Evolutionary conservation across 129 eudicot species (phyloP).

Genomic region (Apium graveolens): DNA sequence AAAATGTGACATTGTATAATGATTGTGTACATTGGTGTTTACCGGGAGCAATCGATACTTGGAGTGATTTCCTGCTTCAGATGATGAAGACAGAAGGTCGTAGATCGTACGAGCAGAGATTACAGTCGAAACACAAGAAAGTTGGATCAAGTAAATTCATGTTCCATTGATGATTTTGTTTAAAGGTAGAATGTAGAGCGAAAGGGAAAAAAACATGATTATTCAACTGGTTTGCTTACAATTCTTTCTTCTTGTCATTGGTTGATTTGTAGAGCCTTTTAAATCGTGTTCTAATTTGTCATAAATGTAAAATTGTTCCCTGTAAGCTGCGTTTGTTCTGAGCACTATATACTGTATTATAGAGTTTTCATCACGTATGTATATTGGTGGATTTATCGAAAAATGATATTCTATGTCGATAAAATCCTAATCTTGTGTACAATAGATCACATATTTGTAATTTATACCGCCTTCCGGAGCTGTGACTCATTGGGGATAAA

Average conservation of each 20-base stretch:
- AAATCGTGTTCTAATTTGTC: not conserved
- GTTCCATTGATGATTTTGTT: not conserved
- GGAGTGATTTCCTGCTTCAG: constrained; percentile 77
- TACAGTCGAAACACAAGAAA: constrained; percentile 20
- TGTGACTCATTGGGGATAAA: too few species aligned
- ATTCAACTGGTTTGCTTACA: not conserved
- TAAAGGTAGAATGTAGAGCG: not conserved
- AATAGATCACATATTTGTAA: too few species aligned
- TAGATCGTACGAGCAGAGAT: constrained; percentile 36
- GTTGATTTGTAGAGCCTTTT: not conserved
- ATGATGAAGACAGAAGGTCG: constrained; percentile 59
- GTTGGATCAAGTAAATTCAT: not conserved
- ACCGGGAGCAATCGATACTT: constrained; percentile 87
- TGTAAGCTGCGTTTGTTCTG: not conserved
- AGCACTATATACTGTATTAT: not conserved
- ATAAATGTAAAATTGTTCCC: not conserved
- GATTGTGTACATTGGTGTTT: constrained; percentile 93
- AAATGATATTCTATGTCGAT: too few species aligned
- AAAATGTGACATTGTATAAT: constrained; percentile 51
- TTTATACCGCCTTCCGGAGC: too few species aligned
- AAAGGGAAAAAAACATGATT: not conserved
- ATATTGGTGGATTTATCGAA: not conserved
- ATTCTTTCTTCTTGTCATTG: not conserved
- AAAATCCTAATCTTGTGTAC: too few species aligned
- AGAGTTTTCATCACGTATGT: not conserved